phyloP scores from a whole-genome alignment of 148 eudicot genomes.

The Cornus suecica region DNA sequence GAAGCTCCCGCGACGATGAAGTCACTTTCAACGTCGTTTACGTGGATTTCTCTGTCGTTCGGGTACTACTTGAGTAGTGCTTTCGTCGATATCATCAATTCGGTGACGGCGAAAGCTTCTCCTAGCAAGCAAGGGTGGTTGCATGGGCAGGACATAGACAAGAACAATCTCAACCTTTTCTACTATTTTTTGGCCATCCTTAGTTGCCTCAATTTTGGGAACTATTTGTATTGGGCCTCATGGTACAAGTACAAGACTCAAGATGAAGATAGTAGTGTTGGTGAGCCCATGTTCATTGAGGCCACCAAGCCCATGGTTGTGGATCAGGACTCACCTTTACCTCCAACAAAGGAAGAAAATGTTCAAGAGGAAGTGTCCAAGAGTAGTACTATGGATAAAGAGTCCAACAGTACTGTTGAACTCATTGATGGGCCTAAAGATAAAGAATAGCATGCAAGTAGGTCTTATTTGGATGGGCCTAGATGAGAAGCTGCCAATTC shows the following conservation, averaged over 20 bases:
- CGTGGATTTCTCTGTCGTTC: constrained; percentile 41
- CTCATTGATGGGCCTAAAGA: background rate
- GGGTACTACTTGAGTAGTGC: constrained; percentile 47
- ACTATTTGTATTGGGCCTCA: constrained; percentile 41
- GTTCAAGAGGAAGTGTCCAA: background rate
- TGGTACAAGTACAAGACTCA: constrained; percentile 52
- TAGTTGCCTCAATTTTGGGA: constrained; percentile 35
- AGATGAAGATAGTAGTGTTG: constrained; percentile 14
- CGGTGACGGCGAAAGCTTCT: constrained; percentile 27
- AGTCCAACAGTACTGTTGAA: background rate
- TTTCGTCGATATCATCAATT: constrained; percentile 33
- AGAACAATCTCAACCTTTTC: constrained; percentile 34
- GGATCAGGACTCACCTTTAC: background rate
- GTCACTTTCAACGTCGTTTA: constrained; percentile 50
- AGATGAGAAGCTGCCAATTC: background rate
- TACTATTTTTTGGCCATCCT: constrained; percentile 51
- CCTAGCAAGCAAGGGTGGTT: constrained; percentile 47
- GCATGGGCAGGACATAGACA: constrained; percentile 32
- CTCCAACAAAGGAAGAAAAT: background rate
- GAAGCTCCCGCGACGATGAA: constrained; percentile 49
- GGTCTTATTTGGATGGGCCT: background rate
- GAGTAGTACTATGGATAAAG: background rate
- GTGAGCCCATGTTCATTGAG: background rate
- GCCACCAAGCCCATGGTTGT: background rate
- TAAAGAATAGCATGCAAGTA: background rate